Percentiles rank a stretch among this genome's conserved stretches.
phyloP scores from a whole-genome alignment of 257 asterid species.

The Solanum ossicruentum region DNA sequence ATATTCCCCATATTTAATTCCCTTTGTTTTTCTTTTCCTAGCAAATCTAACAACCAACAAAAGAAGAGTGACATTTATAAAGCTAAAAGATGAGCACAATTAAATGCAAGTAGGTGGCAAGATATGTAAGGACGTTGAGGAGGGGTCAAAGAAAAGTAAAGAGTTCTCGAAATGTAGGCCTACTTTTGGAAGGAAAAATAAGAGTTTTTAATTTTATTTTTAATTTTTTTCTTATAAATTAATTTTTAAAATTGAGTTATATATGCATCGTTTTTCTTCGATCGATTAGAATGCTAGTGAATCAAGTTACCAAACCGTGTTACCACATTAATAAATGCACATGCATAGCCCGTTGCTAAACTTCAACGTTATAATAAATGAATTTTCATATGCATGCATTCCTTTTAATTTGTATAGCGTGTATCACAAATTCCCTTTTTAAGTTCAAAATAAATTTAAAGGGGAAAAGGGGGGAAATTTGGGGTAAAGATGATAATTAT shows the following conservation, averaged over 20 bases:
- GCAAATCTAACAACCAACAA: background rate
- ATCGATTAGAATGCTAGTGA: background rate
- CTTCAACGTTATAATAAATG: background rate
- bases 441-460: background rate
- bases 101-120: background rate
- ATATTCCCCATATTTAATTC: slow-evolving; percentile 55
- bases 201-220: background rate
- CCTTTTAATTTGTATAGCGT: background rate
- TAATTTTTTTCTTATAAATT: too few species aligned
- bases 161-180: slow-evolving; percentile 17
- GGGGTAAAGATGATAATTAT: background rate
- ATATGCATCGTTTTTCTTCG: background rate
- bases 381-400: background rate
- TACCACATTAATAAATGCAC: background rate
- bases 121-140: background rate
- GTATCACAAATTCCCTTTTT: background rate
- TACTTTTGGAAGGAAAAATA: background rate
- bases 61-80: background rate
- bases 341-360: background rate
- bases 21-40: background rate
- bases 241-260: background rate
- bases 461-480: background rate
- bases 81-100: background rate
- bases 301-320: background rate
- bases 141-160: slow-evolving; percentile 36